These are phyloP conservation scores for Monosporascus sp. DNA, from an alignment of 2,329 filamentous ascomycete genomes.

Conservation along the genomic window DNA sequence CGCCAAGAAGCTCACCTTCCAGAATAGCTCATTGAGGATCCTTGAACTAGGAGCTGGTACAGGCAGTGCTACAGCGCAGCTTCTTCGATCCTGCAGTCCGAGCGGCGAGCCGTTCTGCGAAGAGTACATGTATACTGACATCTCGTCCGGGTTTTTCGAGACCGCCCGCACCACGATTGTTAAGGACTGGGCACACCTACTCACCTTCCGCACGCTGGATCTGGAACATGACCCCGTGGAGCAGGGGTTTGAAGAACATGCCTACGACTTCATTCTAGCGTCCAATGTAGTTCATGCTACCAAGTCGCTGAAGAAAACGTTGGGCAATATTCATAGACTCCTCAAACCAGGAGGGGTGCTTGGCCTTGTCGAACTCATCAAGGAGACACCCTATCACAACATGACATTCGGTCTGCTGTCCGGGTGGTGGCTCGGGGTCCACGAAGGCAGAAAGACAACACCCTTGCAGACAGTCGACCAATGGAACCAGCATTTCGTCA, in stretches of 20 bases:
- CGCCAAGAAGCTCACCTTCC: constrained; percentile 1
- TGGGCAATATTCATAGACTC: constrained; percentile 1
- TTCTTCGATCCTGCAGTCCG: constrained; percentile 1
- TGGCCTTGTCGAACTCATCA: background rate
- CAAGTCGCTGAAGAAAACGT: background rate
- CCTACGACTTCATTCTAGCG: background rate
- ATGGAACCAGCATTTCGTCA: background rate
- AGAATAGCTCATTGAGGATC: background rate
- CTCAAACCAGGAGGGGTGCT: constrained; percentile 2
- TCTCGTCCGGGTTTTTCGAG: constrained; percentile 4
- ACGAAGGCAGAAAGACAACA: background rate
- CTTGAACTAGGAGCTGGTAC: background rate
- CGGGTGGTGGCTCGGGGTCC: background rate
- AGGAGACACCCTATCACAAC: background rate
- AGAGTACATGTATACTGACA: constrained; percentile 6
- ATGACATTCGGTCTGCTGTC: background rate
- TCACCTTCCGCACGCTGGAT: background rate
- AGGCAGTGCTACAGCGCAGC: background rate
- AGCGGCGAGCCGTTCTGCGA: background rate
- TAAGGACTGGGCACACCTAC: constrained; percentile 1
- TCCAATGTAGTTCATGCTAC: background rate
- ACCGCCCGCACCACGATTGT: background rate
- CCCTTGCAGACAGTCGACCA: background rate
- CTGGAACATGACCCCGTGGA: background rate
- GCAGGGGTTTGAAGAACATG: background rate